Evolutionary conservation across 2,329 filamentous ascomycete genomes (phyloP), one percentile per base, ranked within the genome.

Genomic region (Neurospora sp.): DNA sequence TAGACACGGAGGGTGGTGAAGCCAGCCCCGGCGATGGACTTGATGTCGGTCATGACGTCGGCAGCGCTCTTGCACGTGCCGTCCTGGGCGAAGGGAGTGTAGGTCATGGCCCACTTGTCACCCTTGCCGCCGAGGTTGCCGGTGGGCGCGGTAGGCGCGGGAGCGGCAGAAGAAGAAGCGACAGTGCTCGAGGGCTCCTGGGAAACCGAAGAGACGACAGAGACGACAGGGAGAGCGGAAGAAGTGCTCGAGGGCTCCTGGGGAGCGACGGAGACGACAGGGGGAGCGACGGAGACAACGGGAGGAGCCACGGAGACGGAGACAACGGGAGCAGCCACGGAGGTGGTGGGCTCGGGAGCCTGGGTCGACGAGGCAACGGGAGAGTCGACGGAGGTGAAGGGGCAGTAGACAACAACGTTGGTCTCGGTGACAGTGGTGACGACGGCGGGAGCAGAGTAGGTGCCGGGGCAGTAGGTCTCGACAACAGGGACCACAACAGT

Each of bases 1-100:
- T 98, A 98, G 79, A 96, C 85, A 80, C 95, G 94, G 79, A 95
- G 80, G 67, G 86, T 83, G 73, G 81, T 81, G 87, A 94, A 93
- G 71, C 91, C 91, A 74, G 87, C 86, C 68, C 75, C 67, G 77
- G 88, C 86, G 78, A 95, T 91, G 71, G 80, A 74, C 46, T 81
- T 79, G 74, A 95, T 85, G 74, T 94, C 91, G 33, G 76, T 69
- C 72, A 83, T 78, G 71, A 95, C 87, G 66, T 86, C 79, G n/a
- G 73, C 72, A 72, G 85, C 81, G 71, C 78, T 77, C 88, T 92
- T 92, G 89, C 92, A 95, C 67, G 81, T 76, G 72, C 87, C 86
- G 67, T 78, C 74, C 72, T 83, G 76, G 74, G 83, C 83, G 83
- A 92, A 96, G 67, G 91, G 91, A 57, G 91, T 92, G 86, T 93